Percentiles rank a stretch among this genome's conserved stretches.
Conservation (phyloP, 2,329 filamentous ascomycete genomes). For the Aspergillus sp. region DNA sequence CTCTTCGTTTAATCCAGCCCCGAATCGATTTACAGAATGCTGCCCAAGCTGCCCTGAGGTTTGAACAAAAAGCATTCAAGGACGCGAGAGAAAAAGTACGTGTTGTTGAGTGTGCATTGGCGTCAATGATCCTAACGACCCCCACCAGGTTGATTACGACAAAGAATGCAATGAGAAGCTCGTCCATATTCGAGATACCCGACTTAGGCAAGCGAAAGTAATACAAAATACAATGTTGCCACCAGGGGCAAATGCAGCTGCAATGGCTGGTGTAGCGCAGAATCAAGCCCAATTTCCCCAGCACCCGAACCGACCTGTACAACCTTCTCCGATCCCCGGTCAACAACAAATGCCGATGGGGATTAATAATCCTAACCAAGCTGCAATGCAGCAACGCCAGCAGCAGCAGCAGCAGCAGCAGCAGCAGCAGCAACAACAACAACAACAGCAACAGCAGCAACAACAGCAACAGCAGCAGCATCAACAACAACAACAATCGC, state of each 20-base stretch:
- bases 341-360: slow-evolving; percentile 34
- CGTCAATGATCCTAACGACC: not conserved
- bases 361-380: slow-evolving; percentile 28
- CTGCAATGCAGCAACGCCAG: slow-evolving; percentile 28
- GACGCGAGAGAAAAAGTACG: slow-evolving; percentile 33
- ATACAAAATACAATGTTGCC: slow-evolving; percentile 37
- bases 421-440: slow-evolving; percentile 18
- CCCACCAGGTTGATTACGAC: slow-evolving; percentile 37
- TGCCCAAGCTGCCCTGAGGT: slow-evolving; percentile 37
- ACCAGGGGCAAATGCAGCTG: slow-evolving; percentile 26
- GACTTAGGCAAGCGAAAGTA: slow-evolving; percentile 37
- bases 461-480: slow-evolving; percentile 16
- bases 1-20: slow-evolving; percentile 42
- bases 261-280: slow-evolving; percentile 28
- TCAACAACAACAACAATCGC: slow-evolving; percentile 12
- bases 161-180: slow-evolving; percentile 41
- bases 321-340: slow-evolving; percentile 43
- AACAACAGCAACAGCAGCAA: slow-evolving; percentile 12
- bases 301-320: slow-evolving; percentile 48
- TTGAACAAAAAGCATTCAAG: slow-evolving; percentile 42
- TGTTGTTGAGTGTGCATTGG: slow-evolving; percentile 1
- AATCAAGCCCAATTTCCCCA: slow-evolving; percentile 43
- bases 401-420: slow-evolving; percentile 11
- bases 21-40: slow-evolving; percentile 33
- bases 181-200: slow-evolving; percentile 39